A percentile compares a stretch with the other conserved stretches of the same genome.
phyloP scores from a whole-genome alignment of 176 grass and related monocot species.

The Triticum monococcum region DNA sequence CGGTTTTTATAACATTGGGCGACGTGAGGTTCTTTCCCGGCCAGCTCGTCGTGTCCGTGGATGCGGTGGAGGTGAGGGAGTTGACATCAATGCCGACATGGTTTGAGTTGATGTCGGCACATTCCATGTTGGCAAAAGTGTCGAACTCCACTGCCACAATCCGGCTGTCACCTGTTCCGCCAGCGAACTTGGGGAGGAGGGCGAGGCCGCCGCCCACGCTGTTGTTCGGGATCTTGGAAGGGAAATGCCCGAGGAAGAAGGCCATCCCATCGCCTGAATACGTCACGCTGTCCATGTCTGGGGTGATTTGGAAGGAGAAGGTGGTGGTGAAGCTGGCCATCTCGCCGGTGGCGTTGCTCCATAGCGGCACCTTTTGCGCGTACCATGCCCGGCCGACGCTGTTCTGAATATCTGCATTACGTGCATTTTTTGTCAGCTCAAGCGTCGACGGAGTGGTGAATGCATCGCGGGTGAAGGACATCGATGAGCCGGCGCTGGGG shows the following conservation, averaged over 20 bases:
- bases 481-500: too few species aligned
- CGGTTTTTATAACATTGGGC: background rate
- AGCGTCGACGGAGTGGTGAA: too few species aligned
- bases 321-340: too few species aligned
- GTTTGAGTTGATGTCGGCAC: constrained; percentile 54
- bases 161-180: background rate
- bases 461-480: too few species aligned
- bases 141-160: constrained; percentile 29
- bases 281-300: background rate
- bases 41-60: background rate
- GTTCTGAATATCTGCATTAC: too few species aligned
- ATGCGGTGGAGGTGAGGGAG: background rate
- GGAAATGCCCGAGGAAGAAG: constrained; percentile 31
- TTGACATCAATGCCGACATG: background rate
- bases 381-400: too few species aligned
- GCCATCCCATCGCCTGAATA: background rate
- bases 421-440: too few species aligned
- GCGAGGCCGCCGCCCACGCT: background rate
- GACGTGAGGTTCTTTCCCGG: background rate
- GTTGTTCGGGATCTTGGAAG: background rate
- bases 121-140: constrained; percentile 8
- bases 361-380: too few species aligned
- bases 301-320: constrained; percentile 39
- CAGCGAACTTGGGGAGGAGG: background rate
- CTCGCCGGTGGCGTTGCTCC: too few species aligned